Evolutionary conservation across 768 basidiomycete genomes (phyloP).

Genomic region (Russula lepida): DNA sequence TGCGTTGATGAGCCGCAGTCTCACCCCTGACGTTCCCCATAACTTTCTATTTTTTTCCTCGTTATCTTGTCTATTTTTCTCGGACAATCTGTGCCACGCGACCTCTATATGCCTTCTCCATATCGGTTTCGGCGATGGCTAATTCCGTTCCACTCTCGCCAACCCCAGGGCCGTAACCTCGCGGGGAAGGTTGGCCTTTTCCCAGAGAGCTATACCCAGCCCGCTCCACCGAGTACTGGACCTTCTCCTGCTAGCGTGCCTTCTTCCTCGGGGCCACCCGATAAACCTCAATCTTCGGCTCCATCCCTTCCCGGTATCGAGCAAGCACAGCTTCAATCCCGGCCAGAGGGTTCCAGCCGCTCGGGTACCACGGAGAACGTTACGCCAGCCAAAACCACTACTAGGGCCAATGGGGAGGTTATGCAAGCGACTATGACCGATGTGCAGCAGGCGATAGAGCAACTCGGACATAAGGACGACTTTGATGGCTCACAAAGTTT

Average conservation of each 20-base stretch:
- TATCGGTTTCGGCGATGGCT: conserved; percentile 16
- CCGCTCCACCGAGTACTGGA: conserved; percentile 22
- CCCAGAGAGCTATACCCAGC: conserved; percentile 73
- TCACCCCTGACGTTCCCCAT: not conserved
- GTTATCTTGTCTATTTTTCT: not conserved
- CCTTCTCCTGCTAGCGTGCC: conserved; percentile 4
- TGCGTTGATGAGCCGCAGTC: not conserved
- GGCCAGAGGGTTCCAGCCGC: conserved; percentile 35
- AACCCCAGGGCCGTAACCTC: conserved; percentile 63
- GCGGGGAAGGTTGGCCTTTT: conserved; percentile 84
- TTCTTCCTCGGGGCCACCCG: not conserved
- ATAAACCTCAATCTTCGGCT: not conserved
- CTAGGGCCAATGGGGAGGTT: conserved; percentile 38
- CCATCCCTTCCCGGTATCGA: not conserved
- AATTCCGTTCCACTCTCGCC: conserved; percentile 3
- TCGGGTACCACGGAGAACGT: not conserved
- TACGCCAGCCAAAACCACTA: not conserved
- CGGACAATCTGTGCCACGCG: not conserved
- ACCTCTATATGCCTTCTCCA: conserved; percentile 11
- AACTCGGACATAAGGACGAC: conserved; percentile 53
- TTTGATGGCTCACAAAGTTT: conserved; percentile 59
- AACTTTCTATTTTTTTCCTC: not conserved
- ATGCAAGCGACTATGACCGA: conserved; percentile 89
- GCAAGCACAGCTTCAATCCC: conserved; percentile 33
- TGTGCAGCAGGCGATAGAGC: conserved; percentile 84